Conservation (phyloP, 345 rosid species). For the Eucalyptus marginata region DNA sequence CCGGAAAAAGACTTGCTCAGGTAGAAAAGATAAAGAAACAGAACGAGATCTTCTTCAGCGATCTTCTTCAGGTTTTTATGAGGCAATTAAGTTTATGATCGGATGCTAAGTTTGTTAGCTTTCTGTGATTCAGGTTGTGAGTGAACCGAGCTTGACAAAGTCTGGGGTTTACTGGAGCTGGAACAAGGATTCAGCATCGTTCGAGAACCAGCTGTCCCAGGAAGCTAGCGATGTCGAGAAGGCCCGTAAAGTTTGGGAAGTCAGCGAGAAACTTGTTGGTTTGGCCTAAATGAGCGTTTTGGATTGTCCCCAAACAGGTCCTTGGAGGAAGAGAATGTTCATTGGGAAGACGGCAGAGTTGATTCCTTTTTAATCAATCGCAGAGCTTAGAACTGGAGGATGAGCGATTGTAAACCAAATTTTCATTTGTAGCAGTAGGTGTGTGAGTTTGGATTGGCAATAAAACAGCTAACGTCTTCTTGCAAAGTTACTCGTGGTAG, state of each 20-base stretch:
- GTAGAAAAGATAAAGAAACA: conserved; percentile 6
- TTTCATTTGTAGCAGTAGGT: neutral
- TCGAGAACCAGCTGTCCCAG: conserved; percentile 84
- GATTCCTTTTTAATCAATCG: neutral
- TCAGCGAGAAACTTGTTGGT: conserved; percentile 95
- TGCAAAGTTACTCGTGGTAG: neutral
- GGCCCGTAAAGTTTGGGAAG: conserved; percentile 91
- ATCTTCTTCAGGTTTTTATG: neutral
- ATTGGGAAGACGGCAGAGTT: neutral
- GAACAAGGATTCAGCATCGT: conserved; percentile 92
- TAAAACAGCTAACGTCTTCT: neutral
- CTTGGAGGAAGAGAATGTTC: neutral
- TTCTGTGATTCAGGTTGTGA: conserved; percentile 38
- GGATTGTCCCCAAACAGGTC: neutral
- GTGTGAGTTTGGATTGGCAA: neutral
- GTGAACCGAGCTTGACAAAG: conserved; percentile 80
- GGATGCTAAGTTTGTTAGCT: neutral
- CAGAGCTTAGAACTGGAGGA: neutral
- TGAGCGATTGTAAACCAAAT: neutral
- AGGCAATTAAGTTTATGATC: neutral
- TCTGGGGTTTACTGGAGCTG: conserved; percentile 99
- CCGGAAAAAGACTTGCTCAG: conserved; percentile 96
- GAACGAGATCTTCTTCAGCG: neutral
- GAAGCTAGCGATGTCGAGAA: conserved; percentile 86
- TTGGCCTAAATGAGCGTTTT: conserved; percentile 32